Evolutionary conservation across 2,329 filamentous ascomycete genomes (phyloP), one percentile per base, ranked within the genome.

Genomic region (Sclerotinia trifoliorum): DNA sequence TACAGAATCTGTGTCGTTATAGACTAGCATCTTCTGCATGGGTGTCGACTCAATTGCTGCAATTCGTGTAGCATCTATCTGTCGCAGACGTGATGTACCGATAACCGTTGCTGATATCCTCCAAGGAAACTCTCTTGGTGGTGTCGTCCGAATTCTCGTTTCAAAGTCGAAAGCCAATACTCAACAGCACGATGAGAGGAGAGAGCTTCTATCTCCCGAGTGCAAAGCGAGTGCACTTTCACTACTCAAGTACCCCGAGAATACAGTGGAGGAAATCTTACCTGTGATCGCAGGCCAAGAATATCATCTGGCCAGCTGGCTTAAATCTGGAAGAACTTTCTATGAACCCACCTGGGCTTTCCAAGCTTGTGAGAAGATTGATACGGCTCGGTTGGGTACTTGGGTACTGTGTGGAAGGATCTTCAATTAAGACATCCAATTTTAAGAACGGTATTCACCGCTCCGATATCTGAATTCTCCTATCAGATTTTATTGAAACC

Each of bases 311-410:
- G 48, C 61, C 11, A 65, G 62, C 8, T 65, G 49, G 49, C 35
- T 65, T 1, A 55, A 65, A 13, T 55, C 29, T 21, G 62, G 62
- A 15, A 49, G 62, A 39, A 65, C 49, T 8, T 65, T 65, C 15
- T 65, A 65, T 24, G 49, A 65, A 55, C 62, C 62, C 2, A 55
- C 62, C 5, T 65, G 62, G 62, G 62, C 62, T 10, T 65, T 65
- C 49, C 35, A 65, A 19, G 19, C 48, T 19, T 48, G 32, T 5
- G 62, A 44, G 48, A 65, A 55, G 35, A 35, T 54, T 5, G 35
- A 65, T 32, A 4, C 2, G 42, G 7, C 24, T 19, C 48, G 49
- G 26, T 42, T 65, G 35, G 15, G 32, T 21, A 39, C 6, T 42
- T 65, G 35, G 15, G 32, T 21, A 39, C 6, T 21, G n/a, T 54